Conservation (phyloP, 768 basidiomycete species). For the Cantharellus anzutake region DNA sequence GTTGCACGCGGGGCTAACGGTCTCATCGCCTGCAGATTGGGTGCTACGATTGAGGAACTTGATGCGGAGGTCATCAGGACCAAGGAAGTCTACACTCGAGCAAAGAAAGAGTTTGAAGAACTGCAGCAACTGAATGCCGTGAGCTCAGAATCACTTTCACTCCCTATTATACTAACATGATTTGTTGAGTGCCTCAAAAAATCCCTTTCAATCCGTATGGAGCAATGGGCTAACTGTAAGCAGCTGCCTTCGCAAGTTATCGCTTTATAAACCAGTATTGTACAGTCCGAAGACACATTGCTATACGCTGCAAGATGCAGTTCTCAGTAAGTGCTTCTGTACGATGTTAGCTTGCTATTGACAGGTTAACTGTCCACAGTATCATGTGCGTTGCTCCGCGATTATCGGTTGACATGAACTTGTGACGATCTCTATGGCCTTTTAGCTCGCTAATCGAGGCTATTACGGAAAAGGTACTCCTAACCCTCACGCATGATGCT, state of each 20-base stretch:
- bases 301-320: slow-evolving; percentile 51
- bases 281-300: slow-evolving; percentile 56
- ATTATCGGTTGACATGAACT: slow-evolving; percentile 14
- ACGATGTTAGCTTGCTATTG: neutral
- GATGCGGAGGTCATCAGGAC: slow-evolving; percentile 48
- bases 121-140: slow-evolving; percentile 52
- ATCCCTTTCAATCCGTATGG: slow-evolving; percentile 44
- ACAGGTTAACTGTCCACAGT: neutral
- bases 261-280: neutral
- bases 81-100: slow-evolving; percentile 36
- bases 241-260: neutral
- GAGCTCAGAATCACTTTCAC: slow-evolving; percentile 4
- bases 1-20: neutral
- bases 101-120: slow-evolving; percentile 40
- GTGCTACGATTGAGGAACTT: slow-evolving; percentile 62
- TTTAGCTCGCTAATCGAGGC: slow-evolving; percentile 59
- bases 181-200: slow-evolving; percentile 37
- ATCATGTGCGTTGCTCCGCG: neutral
- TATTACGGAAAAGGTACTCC: slow-evolving; percentile 54
- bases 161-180: neutral
- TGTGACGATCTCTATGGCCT: slow-evolving; percentile 38
- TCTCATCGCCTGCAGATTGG: slow-evolving; percentile 29
- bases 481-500: neutral
- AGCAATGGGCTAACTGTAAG: slow-evolving; percentile 55
- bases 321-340: neutral